Base-by-base conservation (phyloP, 768 basidiomycete genomes). In the Termitomyces sp. region DNA sequence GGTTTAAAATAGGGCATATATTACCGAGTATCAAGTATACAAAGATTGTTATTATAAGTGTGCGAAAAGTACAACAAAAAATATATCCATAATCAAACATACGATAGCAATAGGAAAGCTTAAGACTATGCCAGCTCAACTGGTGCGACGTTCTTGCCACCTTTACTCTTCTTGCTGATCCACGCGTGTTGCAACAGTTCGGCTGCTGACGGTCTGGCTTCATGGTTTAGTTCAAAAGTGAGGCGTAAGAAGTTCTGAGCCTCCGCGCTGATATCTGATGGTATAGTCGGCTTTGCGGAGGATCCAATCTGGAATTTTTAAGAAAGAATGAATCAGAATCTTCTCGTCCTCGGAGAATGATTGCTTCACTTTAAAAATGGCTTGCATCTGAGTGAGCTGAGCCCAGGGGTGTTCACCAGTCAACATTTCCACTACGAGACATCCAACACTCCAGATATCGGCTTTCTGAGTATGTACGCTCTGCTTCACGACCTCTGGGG, bases 401-500 rank as follows among this genome's bases (percentile, higher is more conserved):
- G 96, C 92, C 86, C 91, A 98, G 1, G 94, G 94, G 68, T 95
- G 94, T 67, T 94, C 90, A 2, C 94, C 94, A 0, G 95, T 98
- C 55, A 97, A 76, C 94, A 98, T 98, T 71, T 98, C 94, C 13
- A 98, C 92, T 26, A 97, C 87, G 48, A 98, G 74, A 70, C 94
- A 96, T 1, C 94, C 94, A 1, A 98, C 88, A 68, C 91, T 92
- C 95, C 95, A 98, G 55, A 97, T 95, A 69, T 97, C 95, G 6
- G 94, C 94, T 67, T 95, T 95, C 59, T 79, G 81, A 10, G 94
- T 95, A 68, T 97, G 92, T 0, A 86, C 83, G 26, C 87, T 94
- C 74, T 99, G 97, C 67, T 95, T 95, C 58, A 98, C 97, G 20
- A 98, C 94, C 72, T 98, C 96, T 0, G 96, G 96, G 0, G 96